Percentiles rank a stretch among this genome's conserved stretches.
phyloP scores from a whole-genome alignment of 2,329 filamentous ascomycete genomes.

The Stagonosporopsis tanaceti region DNA sequence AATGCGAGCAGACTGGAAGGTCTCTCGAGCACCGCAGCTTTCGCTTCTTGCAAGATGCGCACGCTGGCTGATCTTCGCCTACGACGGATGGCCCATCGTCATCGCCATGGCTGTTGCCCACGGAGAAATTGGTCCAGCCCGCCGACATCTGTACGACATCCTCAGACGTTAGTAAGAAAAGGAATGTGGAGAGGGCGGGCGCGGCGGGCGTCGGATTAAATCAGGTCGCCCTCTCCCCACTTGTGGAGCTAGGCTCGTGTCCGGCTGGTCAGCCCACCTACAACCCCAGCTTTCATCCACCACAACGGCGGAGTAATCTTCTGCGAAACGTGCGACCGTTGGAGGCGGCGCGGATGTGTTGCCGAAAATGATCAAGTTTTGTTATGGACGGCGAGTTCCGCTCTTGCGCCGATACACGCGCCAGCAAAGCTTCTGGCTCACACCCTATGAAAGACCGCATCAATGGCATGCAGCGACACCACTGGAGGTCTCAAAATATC shows the following conservation, averaged over 20 bases:
- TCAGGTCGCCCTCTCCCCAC: slow-evolving; percentile 29
- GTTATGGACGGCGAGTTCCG: not conserved
- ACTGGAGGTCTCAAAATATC: not conserved
- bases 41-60: slow-evolving; percentile 43
- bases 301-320: slow-evolving; percentile 1
- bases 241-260: slow-evolving; percentile 30
- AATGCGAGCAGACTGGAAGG: slow-evolving; percentile 43
- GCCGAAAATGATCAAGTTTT: slow-evolving; percentile 5
- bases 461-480: not conserved
- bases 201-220: slow-evolving; percentile 38
- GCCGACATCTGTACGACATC: slow-evolving; percentile 42
- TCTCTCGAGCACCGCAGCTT: slow-evolving; percentile 45
- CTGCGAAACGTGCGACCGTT: slow-evolving; percentile 10
- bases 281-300: slow-evolving; percentile 12
- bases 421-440: not conserved
- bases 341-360: slow-evolving; percentile 16
- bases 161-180: slow-evolving; percentile 26
- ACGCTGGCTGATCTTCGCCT: slow-evolving; percentile 42
- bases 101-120: slow-evolving; percentile 34
- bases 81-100: slow-evolving; percentile 36
- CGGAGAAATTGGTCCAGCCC: slow-evolving; percentile 45
- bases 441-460: not conserved
- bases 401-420: not conserved
- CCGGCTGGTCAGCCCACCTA: slow-evolving; percentile 29
- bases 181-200: slow-evolving; percentile 31